Percentiles rank a stretch among this genome's conserved stretches.
These are phyloP conservation scores for Colletotrichum tropicicola DNA, from an alignment of 2,329 filamentous ascomycete genomes.

Conservation along the genomic window DNA sequence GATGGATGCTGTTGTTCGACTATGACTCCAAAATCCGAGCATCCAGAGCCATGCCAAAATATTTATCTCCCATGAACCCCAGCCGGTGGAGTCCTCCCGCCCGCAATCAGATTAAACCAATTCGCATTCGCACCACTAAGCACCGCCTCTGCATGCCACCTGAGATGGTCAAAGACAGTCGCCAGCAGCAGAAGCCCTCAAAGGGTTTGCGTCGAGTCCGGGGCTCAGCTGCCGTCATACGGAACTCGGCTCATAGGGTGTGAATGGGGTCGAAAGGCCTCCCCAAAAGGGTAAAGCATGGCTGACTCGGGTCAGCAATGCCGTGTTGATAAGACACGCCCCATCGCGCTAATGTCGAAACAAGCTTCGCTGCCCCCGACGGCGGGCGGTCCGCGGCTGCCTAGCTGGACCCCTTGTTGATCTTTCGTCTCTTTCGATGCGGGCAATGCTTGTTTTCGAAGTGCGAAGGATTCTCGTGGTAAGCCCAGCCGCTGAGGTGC, in stretches of 20 bases:
- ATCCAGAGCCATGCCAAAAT: no score
- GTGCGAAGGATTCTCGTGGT: no score
- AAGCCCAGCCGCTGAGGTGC: no score
- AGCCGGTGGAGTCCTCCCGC: no score
- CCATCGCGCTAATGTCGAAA: conserved; percentile 15
- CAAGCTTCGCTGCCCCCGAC: conserved; percentile 17
- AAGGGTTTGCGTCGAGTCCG: neutral
- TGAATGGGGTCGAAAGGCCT: neutral
- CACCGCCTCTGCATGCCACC: neutral
- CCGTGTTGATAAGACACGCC: neutral
- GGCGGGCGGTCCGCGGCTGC: neutral
- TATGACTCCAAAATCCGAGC: no score
- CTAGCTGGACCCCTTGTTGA: neutral
- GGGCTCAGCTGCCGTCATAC: neutral
- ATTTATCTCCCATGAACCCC: no score
- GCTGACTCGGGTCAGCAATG: neutral
- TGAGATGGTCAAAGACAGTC: no score
- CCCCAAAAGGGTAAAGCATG: neutral
- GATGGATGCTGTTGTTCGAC: no score
- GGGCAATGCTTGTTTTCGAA: neutral
- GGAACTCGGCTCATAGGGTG: neutral
- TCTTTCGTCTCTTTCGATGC: neutral
- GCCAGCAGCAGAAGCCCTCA: neutral
- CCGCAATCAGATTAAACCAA: no score
- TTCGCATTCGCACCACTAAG: neutral